Conservation (phyloP, 1,284 basidiomycete genomes). For the Taiwanofungus camphoratus region DNA sequence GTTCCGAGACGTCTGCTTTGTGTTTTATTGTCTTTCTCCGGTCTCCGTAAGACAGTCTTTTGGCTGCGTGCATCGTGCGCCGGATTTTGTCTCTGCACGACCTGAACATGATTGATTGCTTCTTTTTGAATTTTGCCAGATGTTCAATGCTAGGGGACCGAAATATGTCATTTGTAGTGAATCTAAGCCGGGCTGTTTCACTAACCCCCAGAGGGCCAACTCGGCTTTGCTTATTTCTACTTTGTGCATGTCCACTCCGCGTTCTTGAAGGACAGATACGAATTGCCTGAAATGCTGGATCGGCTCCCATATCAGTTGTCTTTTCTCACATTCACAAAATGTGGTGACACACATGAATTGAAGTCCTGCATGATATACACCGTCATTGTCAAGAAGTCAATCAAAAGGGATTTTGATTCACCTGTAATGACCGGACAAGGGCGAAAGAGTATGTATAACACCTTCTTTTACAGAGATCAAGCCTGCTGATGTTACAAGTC, state of each 20-base stretch:
- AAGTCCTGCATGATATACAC: no score
- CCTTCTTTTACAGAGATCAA: conserved; percentile 65
- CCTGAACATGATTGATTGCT: conserved; percentile 25
- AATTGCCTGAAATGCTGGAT: conserved; percentile 65
- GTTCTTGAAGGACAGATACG: conserved; percentile 46
- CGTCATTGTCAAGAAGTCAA: neutral
- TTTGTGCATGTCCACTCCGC: conserved; percentile 58
- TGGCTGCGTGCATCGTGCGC: neutral
- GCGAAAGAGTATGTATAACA: conserved; percentile 57
- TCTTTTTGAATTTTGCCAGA: conserved; percentile 39
- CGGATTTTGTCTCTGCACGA: conserved; percentile 24
- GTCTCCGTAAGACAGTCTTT: no score
- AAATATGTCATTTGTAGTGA: conserved; percentile 1
- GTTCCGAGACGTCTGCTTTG: no score
- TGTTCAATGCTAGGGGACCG: conserved; percentile 39
- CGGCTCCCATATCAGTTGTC: conserved; percentile 38
- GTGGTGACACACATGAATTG: no score
- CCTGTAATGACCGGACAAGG: conserved; percentile 67
- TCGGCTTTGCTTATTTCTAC: conserved; percentile 59
- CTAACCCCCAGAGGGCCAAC: conserved; percentile 49
- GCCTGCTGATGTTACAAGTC: conserved; percentile 60
- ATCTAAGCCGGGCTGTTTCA: neutral
- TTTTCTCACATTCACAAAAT: no score
- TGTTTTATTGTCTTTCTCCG: no score
- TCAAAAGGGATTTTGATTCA: conserved; percentile 17